Evolutionary conservation across 164 flowering plant genomes (phyloP).

Genomic region (Magnolia changhungtana): DNA sequence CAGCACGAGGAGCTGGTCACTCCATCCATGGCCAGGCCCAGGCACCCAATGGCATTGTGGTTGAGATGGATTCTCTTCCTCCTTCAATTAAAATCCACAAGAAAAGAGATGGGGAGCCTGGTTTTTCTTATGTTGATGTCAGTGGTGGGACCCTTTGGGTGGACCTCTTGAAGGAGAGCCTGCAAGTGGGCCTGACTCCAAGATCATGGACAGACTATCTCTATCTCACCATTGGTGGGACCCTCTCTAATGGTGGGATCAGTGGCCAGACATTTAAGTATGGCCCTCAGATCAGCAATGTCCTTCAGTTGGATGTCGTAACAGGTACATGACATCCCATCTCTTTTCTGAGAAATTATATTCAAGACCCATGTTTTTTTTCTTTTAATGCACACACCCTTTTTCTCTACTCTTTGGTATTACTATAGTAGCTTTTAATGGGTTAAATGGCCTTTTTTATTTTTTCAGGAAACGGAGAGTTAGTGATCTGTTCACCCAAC

Average conservation of each 20-base stretch:
- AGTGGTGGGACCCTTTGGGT: constrained; percentile 44
- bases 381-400: constrained; percentile 1
- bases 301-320: constrained; percentile 38
- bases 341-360: neutral
- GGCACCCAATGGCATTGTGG: constrained; percentile 35
- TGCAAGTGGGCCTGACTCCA: constrained; percentile 38
- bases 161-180: constrained; percentile 31
- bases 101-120: constrained; percentile 7
- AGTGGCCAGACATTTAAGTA: constrained; percentile 47
- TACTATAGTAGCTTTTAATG: neutral
- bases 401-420: neutral
- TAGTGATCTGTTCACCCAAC: constrained; percentile 34
- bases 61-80: constrained; percentile 36
- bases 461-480: constrained; percentile 35
- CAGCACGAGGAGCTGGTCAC: constrained; percentile 41
- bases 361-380: neutral
- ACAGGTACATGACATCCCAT: constrained; percentile 28
- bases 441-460: neutral
- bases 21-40: constrained; percentile 42
- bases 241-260: constrained; percentile 48
- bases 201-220: constrained; percentile 50
- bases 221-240: constrained; percentile 42
- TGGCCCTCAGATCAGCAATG: constrained; percentile 51
- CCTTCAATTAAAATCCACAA: constrained; percentile 22
- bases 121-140: constrained; percentile 36